Evolutionary conservation across 2,329 filamentous ascomycete genomes (phyloP), one percentile per base, ranked within the genome.

Genomic region (Sclerotinia sclerotiorum): DNA sequence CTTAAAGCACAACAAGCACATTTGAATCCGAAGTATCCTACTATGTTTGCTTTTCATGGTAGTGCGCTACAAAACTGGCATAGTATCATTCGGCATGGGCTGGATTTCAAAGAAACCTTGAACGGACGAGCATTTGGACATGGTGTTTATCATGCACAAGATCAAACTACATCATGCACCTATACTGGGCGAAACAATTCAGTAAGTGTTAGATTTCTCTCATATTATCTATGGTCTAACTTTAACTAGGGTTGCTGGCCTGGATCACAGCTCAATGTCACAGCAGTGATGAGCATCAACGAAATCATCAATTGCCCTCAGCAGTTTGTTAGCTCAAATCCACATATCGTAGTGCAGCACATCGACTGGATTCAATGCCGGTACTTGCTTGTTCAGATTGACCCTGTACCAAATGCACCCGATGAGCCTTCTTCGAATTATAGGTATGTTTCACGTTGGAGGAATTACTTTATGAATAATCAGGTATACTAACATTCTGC

Each of bases 351-450:
- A 11, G 88, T 97, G 1, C 77, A 85, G 35, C 82, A 93, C 56
- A 80, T 90, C 13, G 90, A 96, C 74, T 97, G 94, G 94, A 93
- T 97, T 69, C 93, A 96, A 75, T 93, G 92, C 35, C 86, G 93
- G 55, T 97, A 96, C 78, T 83, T 97, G 1, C 91, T 97, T 72
- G 87, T 91, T n/a, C 71, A 74, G 68, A 61, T 69, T 19, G 51
- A 48, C 8, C 6, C 19, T 27, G 5, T n/a, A 56, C 1, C 32
- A 57, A 19, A 15, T 39, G 11, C 32, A 55, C 10, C 29, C 7
- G 21, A 21, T 8, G 46, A 6, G 1, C 6, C 8, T 19, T 27
- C n/a, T 64, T 27, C 11, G 24, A 8, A 24, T 3, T 13, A 15
- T 27, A 52, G 32, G 60, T 63, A 51, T 51, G 60, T 39, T 39